Evolutionary conservation across 768 basidiomycete genomes (phyloP).

Genomic region (Naganishia vaughanmartiniae): DNA sequence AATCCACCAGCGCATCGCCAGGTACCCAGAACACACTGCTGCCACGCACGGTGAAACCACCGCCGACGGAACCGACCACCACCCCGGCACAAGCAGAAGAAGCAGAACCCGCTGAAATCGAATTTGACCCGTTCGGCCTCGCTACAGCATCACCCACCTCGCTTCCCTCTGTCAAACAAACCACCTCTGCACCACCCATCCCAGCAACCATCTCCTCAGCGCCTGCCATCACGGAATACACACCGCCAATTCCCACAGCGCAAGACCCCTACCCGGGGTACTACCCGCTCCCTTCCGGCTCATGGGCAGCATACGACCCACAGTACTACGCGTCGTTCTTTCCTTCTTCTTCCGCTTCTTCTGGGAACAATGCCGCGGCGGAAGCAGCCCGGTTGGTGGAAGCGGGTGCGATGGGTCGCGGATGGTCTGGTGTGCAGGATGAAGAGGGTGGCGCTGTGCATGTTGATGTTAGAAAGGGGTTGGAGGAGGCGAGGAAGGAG

Average conservation of each 20-base stretch:
- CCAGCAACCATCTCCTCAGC: constrained; percentile 41
- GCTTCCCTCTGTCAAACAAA: constrained; percentile 4
- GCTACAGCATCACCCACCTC: background rate
- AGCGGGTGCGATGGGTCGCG: constrained; percentile 40
- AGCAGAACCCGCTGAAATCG: constrained; percentile 19
- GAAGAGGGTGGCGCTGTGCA: constrained; percentile 31
- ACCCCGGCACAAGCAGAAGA: too few species aligned
- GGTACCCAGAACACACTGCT: constrained; percentile 25
- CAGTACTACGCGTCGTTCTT: constrained; percentile 48
- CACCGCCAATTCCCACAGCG: constrained; percentile 41
- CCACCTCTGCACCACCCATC: constrained; percentile 23
- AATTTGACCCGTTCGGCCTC: background rate
- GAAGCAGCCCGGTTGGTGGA: too few species aligned
- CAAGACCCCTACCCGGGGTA: constrained; percentile 50
- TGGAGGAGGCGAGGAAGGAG: constrained; percentile 31
- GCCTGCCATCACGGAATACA: constrained; percentile 43
- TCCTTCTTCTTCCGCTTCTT: background rate
- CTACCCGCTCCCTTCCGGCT: constrained; percentile 45
- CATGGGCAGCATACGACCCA: constrained; percentile 48
- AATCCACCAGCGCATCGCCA: background rate
- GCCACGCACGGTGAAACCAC: too few species aligned
- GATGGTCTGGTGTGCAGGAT: constrained; percentile 43
- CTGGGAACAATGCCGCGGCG: constrained; percentile 31
- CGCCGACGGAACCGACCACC: too few species aligned
- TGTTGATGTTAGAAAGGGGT: constrained; percentile 33